Evolutionary conservation across 1,139 yeast genomes (phyloP), one percentile per base, ranked within the genome.

Genomic region (Hemisphaericaspora lyxosophila): DNA sequence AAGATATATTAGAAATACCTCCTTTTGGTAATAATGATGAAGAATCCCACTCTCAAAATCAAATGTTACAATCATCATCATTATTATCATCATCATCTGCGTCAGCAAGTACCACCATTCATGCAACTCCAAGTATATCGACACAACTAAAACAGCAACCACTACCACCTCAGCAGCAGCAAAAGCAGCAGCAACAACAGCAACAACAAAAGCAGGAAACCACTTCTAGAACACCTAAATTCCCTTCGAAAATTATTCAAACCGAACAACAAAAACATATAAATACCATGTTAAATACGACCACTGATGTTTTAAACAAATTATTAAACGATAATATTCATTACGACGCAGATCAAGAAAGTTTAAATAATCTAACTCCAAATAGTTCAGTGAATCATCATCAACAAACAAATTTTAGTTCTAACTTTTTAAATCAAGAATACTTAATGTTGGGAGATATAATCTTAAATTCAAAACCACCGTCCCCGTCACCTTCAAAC

Each of bases 401-500:
- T 13, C 48, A 42, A 13, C 29, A 34, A 28, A 28, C 18, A 20
- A 40, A 41, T 25, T 49, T 49, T 27, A 45, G 36, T 51, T 67
- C 67, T 39, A 71, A 61, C 53, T 73, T 62, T 54, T 60, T 62
- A 45, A 77, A 77, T 53, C 80, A 77, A 44, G 85, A 80, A 52
- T 79, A 80, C 49, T 54, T 68, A 42, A 78, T 78, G 73, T 58
- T 80, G 44, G 81, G 83, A 8, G 83, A 77, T 50, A 68, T 80
- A 5, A 47, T 71, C 18, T 53, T 77, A 25, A 67, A 67, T 35
- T 70, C 78, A 23, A 73, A 75, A 45, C 80, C 81, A 2, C 59
- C 76, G 7, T 70, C 76, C n/a, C 80, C 82, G 3, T 58, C 72
- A 11, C 70, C 69, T 4, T 62, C 67, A 19, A 56, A 51, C 28